These are phyloP conservation scores for Penicillium salamii DNA, from an alignment of 495 filamentous ascomycete species.

Conservation along the genomic window DNA sequence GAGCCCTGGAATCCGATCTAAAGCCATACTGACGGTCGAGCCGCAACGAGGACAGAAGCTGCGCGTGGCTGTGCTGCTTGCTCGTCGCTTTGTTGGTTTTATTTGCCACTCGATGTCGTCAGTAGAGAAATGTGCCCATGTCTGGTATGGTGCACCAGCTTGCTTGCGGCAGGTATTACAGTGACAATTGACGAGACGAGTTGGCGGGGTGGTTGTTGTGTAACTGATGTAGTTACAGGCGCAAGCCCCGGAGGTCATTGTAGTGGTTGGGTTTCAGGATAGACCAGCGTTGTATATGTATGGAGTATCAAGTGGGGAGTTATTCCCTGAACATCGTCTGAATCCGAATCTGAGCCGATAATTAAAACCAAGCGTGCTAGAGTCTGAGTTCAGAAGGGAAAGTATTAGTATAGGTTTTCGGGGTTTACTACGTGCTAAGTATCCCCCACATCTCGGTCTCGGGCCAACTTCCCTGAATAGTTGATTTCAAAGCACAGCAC, in stretches of 20 bases:
- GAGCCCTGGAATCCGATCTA: slow-evolving; percentile 7
- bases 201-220: slow-evolving; percentile 13
- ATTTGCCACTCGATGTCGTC: slow-evolving; percentile 19
- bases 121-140: slow-evolving; percentile 21
- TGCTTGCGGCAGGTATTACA: slow-evolving; percentile 29
- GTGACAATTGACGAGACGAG: slow-evolving; percentile 25
- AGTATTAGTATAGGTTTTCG: too few relatives aligned
- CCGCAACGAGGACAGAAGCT: slow-evolving; percentile 30
- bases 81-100: slow-evolving; percentile 15
- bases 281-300: background rate
- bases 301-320: too few relatives aligned
- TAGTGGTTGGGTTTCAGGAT: background rate
- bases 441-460: slow-evolving; percentile 7
- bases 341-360: too few relatives aligned
- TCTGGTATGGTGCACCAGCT: slow-evolving; percentile 28
- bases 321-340: too few relatives aligned
- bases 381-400: too few relatives aligned
- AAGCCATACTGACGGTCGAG: slow-evolving; percentile 27
- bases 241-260: slow-evolving; percentile 28
- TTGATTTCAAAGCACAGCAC: slow-evolving; percentile 17
- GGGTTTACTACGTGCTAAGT: too few relatives aligned
- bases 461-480: background rate
- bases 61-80: slow-evolving; percentile 21
- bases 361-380: too few relatives aligned
- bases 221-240: slow-evolving; percentile 26